These are phyloP conservation scores for Penicillium sp. DNA, from an alignment of 2,329 filamentous ascomycete genomes.

Conservation along the genomic window DNA sequence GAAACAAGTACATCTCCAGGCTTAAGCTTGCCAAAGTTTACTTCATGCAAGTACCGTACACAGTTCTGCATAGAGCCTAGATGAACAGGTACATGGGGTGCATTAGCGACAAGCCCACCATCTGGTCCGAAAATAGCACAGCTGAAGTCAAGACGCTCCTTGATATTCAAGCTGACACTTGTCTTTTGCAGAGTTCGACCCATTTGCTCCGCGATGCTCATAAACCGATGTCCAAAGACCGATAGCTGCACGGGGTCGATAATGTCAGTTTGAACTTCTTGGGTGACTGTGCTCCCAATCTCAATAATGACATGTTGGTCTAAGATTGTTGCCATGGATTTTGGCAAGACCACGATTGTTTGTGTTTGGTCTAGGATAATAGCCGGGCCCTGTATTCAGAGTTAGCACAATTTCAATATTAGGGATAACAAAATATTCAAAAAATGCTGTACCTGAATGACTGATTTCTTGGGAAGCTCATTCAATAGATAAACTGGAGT, in stretches of 20 bases:
- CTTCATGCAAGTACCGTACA: slow-evolving; percentile 67
- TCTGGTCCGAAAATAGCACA: slow-evolving; percentile 72
- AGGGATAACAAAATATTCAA: neutral
- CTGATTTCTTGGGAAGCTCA: slow-evolving; percentile 1
- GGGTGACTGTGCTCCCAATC: slow-evolving; percentile 14
- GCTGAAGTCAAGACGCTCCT: slow-evolving; percentile 78
- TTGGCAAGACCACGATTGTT: slow-evolving; percentile 41
- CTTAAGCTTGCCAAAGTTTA: slow-evolving; percentile 69
- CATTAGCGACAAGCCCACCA: slow-evolving; percentile 61
- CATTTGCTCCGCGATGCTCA: slow-evolving; percentile 53
- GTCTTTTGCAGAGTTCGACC: slow-evolving; percentile 50
- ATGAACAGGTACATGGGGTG: slow-evolving; percentile 62
- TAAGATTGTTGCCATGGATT: slow-evolving; percentile 33
- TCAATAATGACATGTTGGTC: slow-evolving; percentile 40
- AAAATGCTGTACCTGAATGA: neutral
- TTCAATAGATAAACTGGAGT: slow-evolving; percentile 17
- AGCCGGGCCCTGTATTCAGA: slow-evolving; percentile 18
- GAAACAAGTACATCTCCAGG: slow-evolving; percentile 73
- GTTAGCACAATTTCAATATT: neutral
- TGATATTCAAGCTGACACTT: slow-evolving; percentile 59
- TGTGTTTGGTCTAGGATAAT: slow-evolving; percentile 40
- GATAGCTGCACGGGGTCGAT: slow-evolving; percentile 47
- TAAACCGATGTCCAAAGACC: slow-evolving; percentile 49
- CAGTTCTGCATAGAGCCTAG: slow-evolving; percentile 77
- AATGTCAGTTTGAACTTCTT: slow-evolving; percentile 1